These are phyloP conservation scores for Backusella luteola DNA, from an alignment of 192 early-diverging fungal genomes.

Conservation along the genomic window DNA sequence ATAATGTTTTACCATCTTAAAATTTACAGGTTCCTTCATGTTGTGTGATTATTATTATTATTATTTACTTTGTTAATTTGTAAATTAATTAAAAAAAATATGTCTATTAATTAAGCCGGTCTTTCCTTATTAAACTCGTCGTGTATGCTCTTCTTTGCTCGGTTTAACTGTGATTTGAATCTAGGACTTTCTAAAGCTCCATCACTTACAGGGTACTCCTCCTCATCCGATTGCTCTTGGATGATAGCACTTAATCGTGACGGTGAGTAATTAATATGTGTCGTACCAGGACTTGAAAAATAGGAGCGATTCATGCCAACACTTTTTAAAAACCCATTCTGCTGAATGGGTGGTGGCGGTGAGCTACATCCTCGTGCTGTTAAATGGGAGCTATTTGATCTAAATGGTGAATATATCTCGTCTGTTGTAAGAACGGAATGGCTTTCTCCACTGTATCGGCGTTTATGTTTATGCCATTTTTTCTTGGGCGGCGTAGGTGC, in stretches of 20 bases:
- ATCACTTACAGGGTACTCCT: conserved; percentile 20
- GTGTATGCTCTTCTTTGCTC: neutral
- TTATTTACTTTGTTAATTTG: neutral
- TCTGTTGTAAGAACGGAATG: neutral
- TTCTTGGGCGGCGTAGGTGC: neutral
- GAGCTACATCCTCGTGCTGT: conserved; percentile 20
- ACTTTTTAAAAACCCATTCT: neutral
- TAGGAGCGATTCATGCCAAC: conserved; percentile 7
- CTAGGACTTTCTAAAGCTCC: neutral
- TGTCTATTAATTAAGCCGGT: neutral
- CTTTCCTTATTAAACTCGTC: neutral
- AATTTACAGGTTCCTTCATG: neutral
- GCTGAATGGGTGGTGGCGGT: conserved; percentile 3
- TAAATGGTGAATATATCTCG: conserved; percentile 13
- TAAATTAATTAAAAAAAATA: neutral
- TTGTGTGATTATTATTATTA: neutral
- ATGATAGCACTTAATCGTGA: conserved; percentile 29
- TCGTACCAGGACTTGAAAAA: neutral
- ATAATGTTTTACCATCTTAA: neutral
- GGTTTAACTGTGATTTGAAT: neutral
- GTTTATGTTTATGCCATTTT: conserved; percentile 37
- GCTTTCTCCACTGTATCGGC: conserved; percentile 39
- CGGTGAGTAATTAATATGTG: conserved; percentile 1
- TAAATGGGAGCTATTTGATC: conserved; percentile 25
- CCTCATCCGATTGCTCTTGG: conserved; percentile 32